Evolutionary conservation across 257 asterid species (phyloP).

Genomic region (Striga asiatica): DNA sequence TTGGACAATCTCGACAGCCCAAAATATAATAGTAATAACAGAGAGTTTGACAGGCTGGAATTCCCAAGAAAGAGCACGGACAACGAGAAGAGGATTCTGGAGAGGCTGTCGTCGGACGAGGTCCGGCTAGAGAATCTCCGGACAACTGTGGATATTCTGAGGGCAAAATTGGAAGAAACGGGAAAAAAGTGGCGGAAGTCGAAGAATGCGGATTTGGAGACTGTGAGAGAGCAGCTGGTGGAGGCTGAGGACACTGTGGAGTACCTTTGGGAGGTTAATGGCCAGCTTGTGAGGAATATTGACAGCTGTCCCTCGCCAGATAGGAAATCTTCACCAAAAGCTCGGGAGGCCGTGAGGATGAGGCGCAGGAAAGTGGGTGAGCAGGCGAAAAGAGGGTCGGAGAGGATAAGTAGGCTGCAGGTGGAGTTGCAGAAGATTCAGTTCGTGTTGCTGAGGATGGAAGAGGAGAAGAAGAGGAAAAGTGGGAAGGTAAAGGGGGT

Average conservation of each 20-base stretch:
- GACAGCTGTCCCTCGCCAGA: slow-evolving; percentile 46
- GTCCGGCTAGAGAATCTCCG: slow-evolving; percentile 53
- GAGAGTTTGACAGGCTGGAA: slow-evolving; percentile 35
- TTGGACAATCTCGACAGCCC: slow-evolving; percentile 27
- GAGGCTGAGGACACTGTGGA: slow-evolving; percentile 74
- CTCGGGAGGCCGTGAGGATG: slow-evolving; percentile 34
- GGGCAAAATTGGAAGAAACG: slow-evolving; percentile 35
- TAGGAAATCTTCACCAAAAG: slow-evolving; percentile 33
- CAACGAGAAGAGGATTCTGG: slow-evolving; percentile 41
- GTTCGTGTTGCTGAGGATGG: slow-evolving; percentile 48
- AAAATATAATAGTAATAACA: no score
- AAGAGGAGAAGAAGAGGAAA: slow-evolving; percentile 71
- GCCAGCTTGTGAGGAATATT: slow-evolving; percentile 36
- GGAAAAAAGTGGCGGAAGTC: slow-evolving; percentile 28
- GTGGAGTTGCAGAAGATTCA: slow-evolving; percentile 77
- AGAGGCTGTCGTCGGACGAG: slow-evolving; percentile 59
- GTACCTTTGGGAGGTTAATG: slow-evolving; percentile 49
- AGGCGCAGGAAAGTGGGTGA: slow-evolving; percentile 48
- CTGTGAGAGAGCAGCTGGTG: slow-evolving; percentile 63
- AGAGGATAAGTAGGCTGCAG: slow-evolving; percentile 65
- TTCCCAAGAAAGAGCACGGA: slow-evolving; percentile 23
- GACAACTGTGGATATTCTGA: slow-evolving; percentile 39
- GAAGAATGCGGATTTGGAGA: slow-evolving; percentile 52
- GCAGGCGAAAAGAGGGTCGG: slow-evolving; percentile 75
- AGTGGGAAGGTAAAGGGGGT: slow-evolving; percentile 30